Evolutionary conservation across 768 basidiomycete genomes (phyloP), one percentile per base, ranked within the genome.

Genomic region (Piloderma croceum): DNA sequence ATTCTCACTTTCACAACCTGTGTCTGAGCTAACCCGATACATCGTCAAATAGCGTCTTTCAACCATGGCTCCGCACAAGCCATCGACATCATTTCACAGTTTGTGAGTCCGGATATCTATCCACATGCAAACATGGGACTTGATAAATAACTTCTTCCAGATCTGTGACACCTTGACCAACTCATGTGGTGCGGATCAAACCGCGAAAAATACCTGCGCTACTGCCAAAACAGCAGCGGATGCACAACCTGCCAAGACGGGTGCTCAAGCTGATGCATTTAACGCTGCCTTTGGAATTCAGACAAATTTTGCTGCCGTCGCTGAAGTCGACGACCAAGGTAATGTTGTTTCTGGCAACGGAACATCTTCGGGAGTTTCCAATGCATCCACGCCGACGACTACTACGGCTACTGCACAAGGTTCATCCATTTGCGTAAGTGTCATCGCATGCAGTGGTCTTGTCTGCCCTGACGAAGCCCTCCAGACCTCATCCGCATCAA

Each of bases 231-330:
- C 64, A 23, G 71, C 73, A 38, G 75, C 75, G 13, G 53, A 56
- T 41, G 60, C 70, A 24, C 66, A 60, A 7, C 35, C 67, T 1
- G 61, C 64, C 5, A 63, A 62, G 44, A 67, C 65, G 22, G 79
- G 79, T 47, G 69, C 61, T 9, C 74, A 77, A 49, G 79, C 80
- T 12, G 80, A 81, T 55, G 70, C 64, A 4, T 83, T 81, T 69
- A 81, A 83, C 58, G 65, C 63, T 13, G 70, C 57, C 31, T 77
- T 81, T 46, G 76, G 74, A 15, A 68, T 76, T 44, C 58, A 34
- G 4, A 79, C 78, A 35, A 56, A 74, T 57, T 81, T 82, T 52
- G 64, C 62, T 4, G 45, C 47, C 27, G 66, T 76, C 25, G 44
- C 62, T 13, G 58, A 54, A 13, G 49, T 77, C 38, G 69, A 73